A percentile compares a stretch with the other conserved stretches of the same genome.
Evolutionary conservation across 306 rosid species (phyloP).

Genomic region (Potentilla sterilis): DNA sequence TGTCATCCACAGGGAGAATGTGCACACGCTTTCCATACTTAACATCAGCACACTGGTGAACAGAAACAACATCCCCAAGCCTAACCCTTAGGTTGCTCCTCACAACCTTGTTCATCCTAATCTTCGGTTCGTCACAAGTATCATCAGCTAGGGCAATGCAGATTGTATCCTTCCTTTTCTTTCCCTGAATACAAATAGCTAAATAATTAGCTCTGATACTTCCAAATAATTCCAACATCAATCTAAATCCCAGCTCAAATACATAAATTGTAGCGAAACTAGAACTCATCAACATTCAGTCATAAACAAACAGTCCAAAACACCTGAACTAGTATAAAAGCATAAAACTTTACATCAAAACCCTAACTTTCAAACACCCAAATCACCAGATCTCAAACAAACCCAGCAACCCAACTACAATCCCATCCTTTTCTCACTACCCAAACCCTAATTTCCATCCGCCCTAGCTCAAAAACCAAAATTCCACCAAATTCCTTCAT

Average conservation of each 20-base stretch:
- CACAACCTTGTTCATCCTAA: slow-evolving; percentile 93
- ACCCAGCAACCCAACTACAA: slow-evolving; percentile 9
- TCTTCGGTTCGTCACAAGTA: slow-evolving; percentile 81
- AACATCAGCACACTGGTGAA: slow-evolving; percentile 89
- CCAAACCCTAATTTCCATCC: slow-evolving; percentile 8
- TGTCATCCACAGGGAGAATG: slow-evolving; percentile 89
- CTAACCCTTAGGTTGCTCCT: slow-evolving; percentile 91
- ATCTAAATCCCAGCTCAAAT: background rate
- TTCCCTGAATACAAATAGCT: slow-evolving; percentile 51
- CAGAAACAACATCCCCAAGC: slow-evolving; percentile 95
- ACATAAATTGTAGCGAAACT: background rate
- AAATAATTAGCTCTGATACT: background rate
- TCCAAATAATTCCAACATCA: background rate
- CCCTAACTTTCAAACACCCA: background rate
- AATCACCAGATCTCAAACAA: slow-evolving; percentile 22
- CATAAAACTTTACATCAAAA: background rate
- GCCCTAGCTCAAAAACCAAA: slow-evolving; percentile 13
- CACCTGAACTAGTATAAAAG: background rate
- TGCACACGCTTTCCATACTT: slow-evolving; percentile 92
- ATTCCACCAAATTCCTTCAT: no score
- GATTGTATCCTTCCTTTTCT: slow-evolving; percentile 82
- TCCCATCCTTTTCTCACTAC: background rate
- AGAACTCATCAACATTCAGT: background rate
- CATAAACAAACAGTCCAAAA: background rate
- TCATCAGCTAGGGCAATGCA: slow-evolving; percentile 95